phyloP scores from a whole-genome alignment of 2,329 filamentous ascomycete genomes.

The Paecilomyces dactylethromorphus region DNA sequence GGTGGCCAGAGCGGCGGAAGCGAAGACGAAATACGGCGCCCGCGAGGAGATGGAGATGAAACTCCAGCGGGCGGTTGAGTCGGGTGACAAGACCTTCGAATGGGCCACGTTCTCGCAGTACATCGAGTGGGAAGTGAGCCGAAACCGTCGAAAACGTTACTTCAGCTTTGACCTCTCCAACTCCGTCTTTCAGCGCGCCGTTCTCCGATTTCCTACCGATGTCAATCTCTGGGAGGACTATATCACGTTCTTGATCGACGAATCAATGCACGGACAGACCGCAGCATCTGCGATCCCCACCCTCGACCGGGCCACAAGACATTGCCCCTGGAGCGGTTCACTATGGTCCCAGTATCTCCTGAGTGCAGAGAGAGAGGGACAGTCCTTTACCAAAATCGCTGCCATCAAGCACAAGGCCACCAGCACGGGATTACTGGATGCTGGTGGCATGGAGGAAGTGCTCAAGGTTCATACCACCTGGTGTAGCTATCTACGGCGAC shows the following conservation, averaged over 20 bases:
- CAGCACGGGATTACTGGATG: slow-evolving; percentile 74
- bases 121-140: slow-evolving; percentile 73
- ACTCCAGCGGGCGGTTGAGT: slow-evolving; percentile 45
- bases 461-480: slow-evolving; percentile 89
- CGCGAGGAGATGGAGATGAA: slow-evolving; percentile 51
- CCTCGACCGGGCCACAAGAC: slow-evolving; percentile 73
- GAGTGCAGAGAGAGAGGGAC: slow-evolving; percentile 70
- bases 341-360: slow-evolving; percentile 89
- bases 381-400: slow-evolving; percentile 74
- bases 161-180: slow-evolving; percentile 50
- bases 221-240: slow-evolving; percentile 78
- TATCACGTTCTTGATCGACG: slow-evolving; percentile 61
- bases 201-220: slow-evolving; percentile 66
- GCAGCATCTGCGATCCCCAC: slow-evolving; percentile 57
- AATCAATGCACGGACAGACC: slow-evolving; percentile 42
- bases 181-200: slow-evolving; percentile 69
- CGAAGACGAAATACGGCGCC: slow-evolving; percentile 47
- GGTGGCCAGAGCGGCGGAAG: slow-evolving; percentile 43
- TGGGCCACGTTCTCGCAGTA: slow-evolving; percentile 59
- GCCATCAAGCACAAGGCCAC: slow-evolving; percentile 89
- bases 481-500: slow-evolving; percentile 87
- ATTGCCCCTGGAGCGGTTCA: slow-evolving; percentile 87
- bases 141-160: slow-evolving; percentile 50
- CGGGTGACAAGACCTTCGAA: slow-evolving; percentile 47
- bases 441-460: slow-evolving; percentile 78